Evolutionary conservation across 192 early-diverging fungal species (phyloP).

Genomic region (Podila epigama): DNA sequence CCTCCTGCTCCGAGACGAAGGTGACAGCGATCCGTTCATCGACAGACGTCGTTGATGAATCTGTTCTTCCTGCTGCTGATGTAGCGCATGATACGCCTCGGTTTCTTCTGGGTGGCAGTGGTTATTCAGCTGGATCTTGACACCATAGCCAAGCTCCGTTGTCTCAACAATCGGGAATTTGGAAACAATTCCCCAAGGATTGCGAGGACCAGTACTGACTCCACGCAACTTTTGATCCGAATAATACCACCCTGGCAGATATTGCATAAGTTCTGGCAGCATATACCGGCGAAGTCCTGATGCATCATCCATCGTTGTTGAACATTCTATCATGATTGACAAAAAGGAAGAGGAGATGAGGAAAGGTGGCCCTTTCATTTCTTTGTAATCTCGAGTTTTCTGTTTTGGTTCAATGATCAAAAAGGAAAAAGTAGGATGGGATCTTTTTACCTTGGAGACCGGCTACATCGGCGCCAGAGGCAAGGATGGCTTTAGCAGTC

Average conservation of each 20-base stretch:
- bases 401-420: no score
- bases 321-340: conserved; percentile 15
- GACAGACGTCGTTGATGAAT: not conserved
- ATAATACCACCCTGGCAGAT: conserved; percentile 44
- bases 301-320: not conserved
- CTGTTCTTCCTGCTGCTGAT: conserved; percentile 1
- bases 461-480: conserved; percentile 48
- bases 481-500: conserved; percentile 45
- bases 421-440: no score
- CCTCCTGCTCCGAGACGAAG: not conserved
- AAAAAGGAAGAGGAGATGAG: not conserved
- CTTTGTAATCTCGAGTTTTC: not conserved
- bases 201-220: conserved; percentile 16
- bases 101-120: conserved; percentile 32
- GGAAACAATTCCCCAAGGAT: conserved; percentile 51
- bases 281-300: conserved; percentile 28
- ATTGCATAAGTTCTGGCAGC: conserved; percentile 41
- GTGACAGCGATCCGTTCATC: not conserved
- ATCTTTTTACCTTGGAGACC: conserved; percentile 40
- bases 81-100: not conserved
- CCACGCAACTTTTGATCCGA: conserved; percentile 35
- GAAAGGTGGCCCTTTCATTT: not conserved
- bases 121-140: conserved; percentile 48
- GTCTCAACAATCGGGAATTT: conserved; percentile 43
- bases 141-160: conserved; percentile 44